Conservation (phyloP, 2,329 filamentous ascomycete species). For the Trichoderma pleuroti region DNA sequence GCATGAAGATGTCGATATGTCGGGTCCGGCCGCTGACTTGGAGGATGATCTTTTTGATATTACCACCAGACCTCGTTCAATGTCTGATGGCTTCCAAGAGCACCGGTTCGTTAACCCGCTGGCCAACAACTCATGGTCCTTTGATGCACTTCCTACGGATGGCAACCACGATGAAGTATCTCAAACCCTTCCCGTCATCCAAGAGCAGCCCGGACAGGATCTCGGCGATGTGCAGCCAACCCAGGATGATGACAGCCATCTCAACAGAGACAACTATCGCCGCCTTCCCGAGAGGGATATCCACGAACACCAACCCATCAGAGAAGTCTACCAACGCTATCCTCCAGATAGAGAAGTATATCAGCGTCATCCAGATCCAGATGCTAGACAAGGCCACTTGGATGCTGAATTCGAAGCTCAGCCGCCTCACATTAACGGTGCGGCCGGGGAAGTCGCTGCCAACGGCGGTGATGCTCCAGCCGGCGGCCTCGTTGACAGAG, state of each 20-base stretch:
- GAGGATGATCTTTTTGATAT: slow-evolving; percentile 19
- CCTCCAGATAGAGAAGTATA: neutral
- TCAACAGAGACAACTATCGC: neutral
- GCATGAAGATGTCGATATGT: slow-evolving; percentile 12
- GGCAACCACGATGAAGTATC: slow-evolving; percentile 13
- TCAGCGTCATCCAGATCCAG: neutral
- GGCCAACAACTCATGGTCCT: slow-evolving; percentile 61
- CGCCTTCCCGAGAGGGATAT: neutral
- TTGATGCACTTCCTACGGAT: slow-evolving; percentile 39
- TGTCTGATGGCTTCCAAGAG: slow-evolving; percentile 53
- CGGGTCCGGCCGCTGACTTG: slow-evolving; percentile 17
- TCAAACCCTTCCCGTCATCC: neutral
- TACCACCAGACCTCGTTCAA: slow-evolving; percentile 46
- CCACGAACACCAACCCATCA: neutral
- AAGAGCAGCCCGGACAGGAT: neutral
- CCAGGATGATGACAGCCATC: neutral
- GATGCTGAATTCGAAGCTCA: slow-evolving; percentile 11
- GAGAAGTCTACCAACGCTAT: neutral
- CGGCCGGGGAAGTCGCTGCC: slow-evolving; percentile 19
- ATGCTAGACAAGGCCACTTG: neutral
- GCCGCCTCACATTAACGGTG: neutral
- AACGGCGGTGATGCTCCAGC: slow-evolving; percentile 20
- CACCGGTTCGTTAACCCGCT: slow-evolving; percentile 47
- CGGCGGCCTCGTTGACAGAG: slow-evolving; percentile 29
- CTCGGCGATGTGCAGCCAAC: neutral